Conservation (phyloP, 1,139 yeast species). For the Candida tetrigidarum region DNA sequence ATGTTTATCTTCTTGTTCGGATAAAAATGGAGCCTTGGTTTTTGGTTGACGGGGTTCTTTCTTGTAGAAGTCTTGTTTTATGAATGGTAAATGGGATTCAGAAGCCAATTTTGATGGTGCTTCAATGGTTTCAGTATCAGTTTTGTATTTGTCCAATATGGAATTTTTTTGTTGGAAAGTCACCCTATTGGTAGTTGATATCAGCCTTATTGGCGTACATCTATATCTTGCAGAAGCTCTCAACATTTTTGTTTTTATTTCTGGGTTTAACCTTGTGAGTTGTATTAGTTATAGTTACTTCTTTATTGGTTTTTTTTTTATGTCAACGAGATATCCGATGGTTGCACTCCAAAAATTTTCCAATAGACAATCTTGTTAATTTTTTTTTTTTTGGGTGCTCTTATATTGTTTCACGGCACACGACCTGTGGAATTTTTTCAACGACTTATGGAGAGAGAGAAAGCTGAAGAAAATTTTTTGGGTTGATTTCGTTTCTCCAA, state of each 20-base stretch:
- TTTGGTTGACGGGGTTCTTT: conserved; percentile 45
- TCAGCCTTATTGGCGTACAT: conserved; percentile 7
- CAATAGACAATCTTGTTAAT: not conserved
- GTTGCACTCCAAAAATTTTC: conserved; percentile 5
- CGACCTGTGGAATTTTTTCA: not conserved
- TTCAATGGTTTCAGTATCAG: conserved; percentile 24
- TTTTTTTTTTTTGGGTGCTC: not conserved
- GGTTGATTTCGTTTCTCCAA: not conserved
- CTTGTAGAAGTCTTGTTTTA: conserved; percentile 42
- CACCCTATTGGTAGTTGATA: conserved; percentile 11
- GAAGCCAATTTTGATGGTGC: conserved; percentile 52
- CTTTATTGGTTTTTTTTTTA: not conserved
- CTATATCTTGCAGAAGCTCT: not conserved
- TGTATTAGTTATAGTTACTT: not conserved
- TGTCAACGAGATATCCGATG: conserved; percentile 1
- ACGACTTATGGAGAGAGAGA: conserved; percentile 4
- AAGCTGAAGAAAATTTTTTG: conserved; percentile 4
- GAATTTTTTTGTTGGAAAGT: conserved; percentile 19
- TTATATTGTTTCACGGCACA: not conserved
- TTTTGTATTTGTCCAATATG: conserved; percentile 25
- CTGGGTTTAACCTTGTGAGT: too few relatives aligned
- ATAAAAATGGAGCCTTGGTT: conserved; percentile 52
- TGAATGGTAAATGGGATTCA: conserved; percentile 52
- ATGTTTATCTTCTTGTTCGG: conserved; percentile 56
- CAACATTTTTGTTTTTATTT: conserved; percentile 5